Conservation (phyloP, 768 basidiomycete genomes). For the Tricholoma saponaceum region DNA sequence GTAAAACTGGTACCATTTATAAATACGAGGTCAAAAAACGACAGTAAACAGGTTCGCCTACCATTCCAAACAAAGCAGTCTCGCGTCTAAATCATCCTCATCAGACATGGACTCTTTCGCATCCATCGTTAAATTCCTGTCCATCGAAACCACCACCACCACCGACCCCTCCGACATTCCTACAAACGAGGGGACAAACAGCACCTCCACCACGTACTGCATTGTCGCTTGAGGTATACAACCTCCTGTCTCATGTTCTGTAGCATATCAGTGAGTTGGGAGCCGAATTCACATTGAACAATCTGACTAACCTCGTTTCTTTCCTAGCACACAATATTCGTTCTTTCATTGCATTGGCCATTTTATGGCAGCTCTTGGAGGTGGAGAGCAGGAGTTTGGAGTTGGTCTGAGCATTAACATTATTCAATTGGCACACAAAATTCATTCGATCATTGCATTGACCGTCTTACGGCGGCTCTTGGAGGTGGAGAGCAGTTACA, state of each 20-base stretch:
- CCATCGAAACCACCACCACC: neutral
- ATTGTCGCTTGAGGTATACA: constrained; percentile 7
- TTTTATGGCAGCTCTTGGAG: neutral
- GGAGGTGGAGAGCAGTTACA: too few species aligned
- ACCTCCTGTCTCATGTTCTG: neutral
- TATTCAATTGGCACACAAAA: too few species aligned
- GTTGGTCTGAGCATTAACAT: neutral
- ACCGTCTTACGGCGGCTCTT: too few species aligned
- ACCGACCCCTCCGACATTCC: neutral
- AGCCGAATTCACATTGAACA: neutral
- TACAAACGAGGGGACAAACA: constrained; percentile 2
- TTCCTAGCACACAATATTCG: neutral
- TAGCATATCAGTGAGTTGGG: neutral
- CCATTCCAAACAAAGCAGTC: neutral
- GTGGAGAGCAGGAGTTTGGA: neutral
- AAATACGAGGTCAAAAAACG: neutral
- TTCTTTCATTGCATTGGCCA: neutral
- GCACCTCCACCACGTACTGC: neutral
- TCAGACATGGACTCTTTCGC: constrained; percentile 6
- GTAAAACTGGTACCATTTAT: too few species aligned
- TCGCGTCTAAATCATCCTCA: neutral
- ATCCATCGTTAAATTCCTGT: neutral
- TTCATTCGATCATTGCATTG: too few species aligned
- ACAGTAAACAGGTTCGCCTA: neutral
- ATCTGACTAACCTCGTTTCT: neutral